Evolutionary conservation across 1,284 basidiomycete genomes (phyloP), one percentile per base, ranked within the genome.

Genomic region (Apiotrichum mycotoxinovorans): DNA sequence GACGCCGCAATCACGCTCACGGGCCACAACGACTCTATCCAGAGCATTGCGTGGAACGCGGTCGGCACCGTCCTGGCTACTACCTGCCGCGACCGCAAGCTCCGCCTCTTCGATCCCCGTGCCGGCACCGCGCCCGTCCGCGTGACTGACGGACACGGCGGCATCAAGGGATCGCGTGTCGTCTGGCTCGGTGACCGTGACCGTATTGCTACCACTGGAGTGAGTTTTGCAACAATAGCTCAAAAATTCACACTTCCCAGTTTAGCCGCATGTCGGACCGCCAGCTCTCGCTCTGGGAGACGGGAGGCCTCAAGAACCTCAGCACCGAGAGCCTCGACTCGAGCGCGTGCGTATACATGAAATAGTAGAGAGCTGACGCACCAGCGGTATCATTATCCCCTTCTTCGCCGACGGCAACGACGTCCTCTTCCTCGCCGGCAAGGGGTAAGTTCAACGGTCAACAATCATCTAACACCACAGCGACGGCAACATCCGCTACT

Each of bases 211-310:
- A 96, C 91, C 33, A 97, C 95, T 9, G 94, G 92, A 4, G 74
- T 74, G 57, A 67, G 70, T 62, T 25, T 10, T 15, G 4, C 20
- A 7, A 3, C 2, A 1, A 12, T n/a, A 9, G 5, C 4, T 11
- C 8, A 9, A 10, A 25, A 35, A 35, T 52, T n/a, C n/a, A n/a
- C 17, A 52, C 42, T 10, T 11, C 41, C 12, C 52, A 75, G 18
- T 97, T 98, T 78, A 91, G 88, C 79, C 91, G 86, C 77, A 93
- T 94, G 87, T 91, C 88, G 48, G 91, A 96, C 74, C 83, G 94
- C 12, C 92, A 98, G 77, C 82, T 94, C 56, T 83, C 82, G 58
- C 79, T 98, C 42, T 95, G 91, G 91, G 91, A 95, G 69, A 84
- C 87, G 1, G 83, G 84, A 4, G 81, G 84, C 22, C 75, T 95